Conservation (phyloP, 257 asterid species). For the Ligustrum vulgare region DNA sequence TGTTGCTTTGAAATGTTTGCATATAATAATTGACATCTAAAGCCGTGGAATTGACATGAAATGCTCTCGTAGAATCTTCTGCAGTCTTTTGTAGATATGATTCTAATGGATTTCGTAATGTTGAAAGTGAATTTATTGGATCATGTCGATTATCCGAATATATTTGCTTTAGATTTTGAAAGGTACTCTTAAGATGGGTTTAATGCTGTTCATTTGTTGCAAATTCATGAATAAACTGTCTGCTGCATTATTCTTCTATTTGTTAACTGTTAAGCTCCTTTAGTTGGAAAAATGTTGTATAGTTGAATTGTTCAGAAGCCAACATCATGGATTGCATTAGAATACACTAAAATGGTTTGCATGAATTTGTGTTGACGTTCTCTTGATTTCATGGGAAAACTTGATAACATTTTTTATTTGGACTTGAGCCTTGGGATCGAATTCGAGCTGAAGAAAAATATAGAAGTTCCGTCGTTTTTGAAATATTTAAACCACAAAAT, state of each 20-base stretch:
- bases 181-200: too few relatives aligned
- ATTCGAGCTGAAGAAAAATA: background rate
- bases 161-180: too few relatives aligned
- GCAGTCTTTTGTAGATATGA: background rate
- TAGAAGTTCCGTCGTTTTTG: background rate
- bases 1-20: background rate
- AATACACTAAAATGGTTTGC: too few relatives aligned
- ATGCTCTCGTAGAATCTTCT: background rate
- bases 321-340: background rate
- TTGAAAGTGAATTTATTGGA: background rate
- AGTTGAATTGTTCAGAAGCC: background rate
- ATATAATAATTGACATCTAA: too few relatives aligned
- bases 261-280: background rate
- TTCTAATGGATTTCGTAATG: background rate
- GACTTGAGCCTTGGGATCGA: background rate
- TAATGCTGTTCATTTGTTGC: too few relatives aligned
- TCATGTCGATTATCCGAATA: background rate
- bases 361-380: background rate
- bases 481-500: too few relatives aligned
- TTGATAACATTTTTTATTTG: too few relatives aligned
- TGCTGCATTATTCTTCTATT: background rate
- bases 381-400: background rate
- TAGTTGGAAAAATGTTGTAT: background rate
- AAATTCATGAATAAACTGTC: constrained; percentile 6
- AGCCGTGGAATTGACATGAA: background rate